Evolutionary conservation across 805 yeast genomes (phyloP).

Genomic region (Starmerella geochares): DNA sequence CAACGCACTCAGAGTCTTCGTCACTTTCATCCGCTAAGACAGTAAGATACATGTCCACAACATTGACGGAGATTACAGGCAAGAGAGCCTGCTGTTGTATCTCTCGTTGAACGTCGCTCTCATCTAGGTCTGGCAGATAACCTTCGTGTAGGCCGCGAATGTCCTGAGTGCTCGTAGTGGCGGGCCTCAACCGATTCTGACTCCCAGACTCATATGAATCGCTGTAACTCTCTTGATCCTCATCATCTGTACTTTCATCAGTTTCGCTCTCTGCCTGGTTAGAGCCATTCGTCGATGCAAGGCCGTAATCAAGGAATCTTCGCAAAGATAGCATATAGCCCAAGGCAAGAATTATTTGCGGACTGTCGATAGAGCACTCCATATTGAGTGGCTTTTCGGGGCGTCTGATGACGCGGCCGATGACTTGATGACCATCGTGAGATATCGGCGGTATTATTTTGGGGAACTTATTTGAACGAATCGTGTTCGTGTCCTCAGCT

Average conservation of each 20-base stretch:
- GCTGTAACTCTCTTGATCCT: neutral
- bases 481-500: slow-evolving; percentile 54
- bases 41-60: slow-evolving; percentile 67
- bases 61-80: slow-evolving; percentile 37
- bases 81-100: neutral
- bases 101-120: neutral
- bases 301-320: slow-evolving; percentile 46
- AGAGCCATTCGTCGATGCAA: neutral
- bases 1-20: slow-evolving; percentile 71
- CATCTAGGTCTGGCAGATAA: neutral
- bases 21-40: slow-evolving; percentile 69
- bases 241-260: neutral
- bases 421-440: slow-evolving; percentile 60
- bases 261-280: slow-evolving; percentile 20
- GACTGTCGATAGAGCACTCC: slow-evolving; percentile 54
- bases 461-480: slow-evolving; percentile 48
- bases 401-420: slow-evolving; percentile 37
- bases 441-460: slow-evolving; percentile 67
- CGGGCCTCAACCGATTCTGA: too few species aligned
- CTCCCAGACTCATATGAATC: too few species aligned
- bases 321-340: slow-evolving; percentile 77
- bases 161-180: too few species aligned
- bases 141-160: too few species aligned
- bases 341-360: slow-evolving; percentile 68
- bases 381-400: slow-evolving; percentile 18